phyloP scores from a whole-genome alignment of 140 eudicot genomes.

The Flaveria floridana region DNA sequence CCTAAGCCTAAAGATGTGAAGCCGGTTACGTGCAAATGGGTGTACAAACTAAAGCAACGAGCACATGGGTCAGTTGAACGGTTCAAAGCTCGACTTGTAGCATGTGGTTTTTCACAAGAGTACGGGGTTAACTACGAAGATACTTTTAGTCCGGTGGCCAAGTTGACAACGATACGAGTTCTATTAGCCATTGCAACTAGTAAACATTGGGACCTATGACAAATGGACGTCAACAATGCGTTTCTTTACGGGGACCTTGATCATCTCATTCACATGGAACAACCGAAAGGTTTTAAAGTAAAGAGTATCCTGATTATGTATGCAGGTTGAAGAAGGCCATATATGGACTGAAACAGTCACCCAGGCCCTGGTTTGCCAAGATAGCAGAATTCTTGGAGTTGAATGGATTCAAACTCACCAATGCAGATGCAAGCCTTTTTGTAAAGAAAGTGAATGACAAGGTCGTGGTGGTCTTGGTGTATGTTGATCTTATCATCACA shows the following conservation, averaged over 20 bases:
- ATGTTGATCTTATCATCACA: neutral
- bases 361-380: neutral
- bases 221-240: neutral
- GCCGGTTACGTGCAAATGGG: neutral
- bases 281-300: neutral
- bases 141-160: constrained; percentile 1
- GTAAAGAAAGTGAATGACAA: neutral
- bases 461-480: neutral
- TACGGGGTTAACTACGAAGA: constrained; percentile 3
- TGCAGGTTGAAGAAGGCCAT: neutral
- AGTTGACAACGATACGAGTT: neutral
- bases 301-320: neutral
- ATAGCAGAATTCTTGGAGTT: neutral
- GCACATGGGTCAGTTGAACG: neutral
- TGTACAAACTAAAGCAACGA: neutral
- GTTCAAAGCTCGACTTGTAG: constrained; percentile 9
- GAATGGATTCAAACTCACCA: neutral
- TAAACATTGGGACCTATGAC: neutral
- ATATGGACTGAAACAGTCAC: neutral
- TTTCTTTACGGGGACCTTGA: neutral
- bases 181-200: neutral
- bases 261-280: neutral
- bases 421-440: neutral
- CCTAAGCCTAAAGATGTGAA: neutral
- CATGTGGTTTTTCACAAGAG: constrained; percentile 12